Conservation (phyloP, 805 yeast species). For the Barnettozyma botsteinii region DNA sequence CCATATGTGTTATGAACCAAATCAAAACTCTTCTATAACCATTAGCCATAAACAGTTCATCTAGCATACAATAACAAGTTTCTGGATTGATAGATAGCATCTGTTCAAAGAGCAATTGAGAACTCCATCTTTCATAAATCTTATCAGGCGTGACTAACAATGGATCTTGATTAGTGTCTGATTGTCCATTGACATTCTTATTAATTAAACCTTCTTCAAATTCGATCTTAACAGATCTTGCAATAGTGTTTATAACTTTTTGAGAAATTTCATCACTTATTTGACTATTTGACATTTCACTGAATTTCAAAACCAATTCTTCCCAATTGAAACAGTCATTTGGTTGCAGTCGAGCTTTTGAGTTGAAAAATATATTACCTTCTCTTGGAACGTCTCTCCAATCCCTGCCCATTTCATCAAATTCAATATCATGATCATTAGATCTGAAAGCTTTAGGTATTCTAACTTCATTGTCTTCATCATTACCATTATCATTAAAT, state of each 20-base stretch:
- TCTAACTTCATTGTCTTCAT: constrained; percentile 3
- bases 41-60: constrained; percentile 64
- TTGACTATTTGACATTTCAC: constrained; percentile 25
- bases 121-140: constrained; percentile 42
- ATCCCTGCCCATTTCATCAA: constrained; percentile 58
- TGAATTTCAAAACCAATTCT: constrained; percentile 22
- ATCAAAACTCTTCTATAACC: constrained; percentile 60
- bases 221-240: constrained; percentile 45
- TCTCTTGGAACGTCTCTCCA: constrained; percentile 72
- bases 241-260: constrained; percentile 41
- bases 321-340: constrained; percentile 18
- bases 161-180: neutral
- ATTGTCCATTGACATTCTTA: constrained; percentile 3
- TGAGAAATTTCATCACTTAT: constrained; percentile 30
- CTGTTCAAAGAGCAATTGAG: constrained; percentile 43
- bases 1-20: constrained; percentile 62
- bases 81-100: constrained; percentile 46
- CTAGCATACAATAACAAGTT: constrained; percentile 50
- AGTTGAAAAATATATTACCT: constrained; percentile 36
- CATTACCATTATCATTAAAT: too few species aligned
- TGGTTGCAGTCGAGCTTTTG: constrained; percentile 14
- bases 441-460: constrained; percentile 33
- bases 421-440: constrained; percentile 32
- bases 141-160: constrained; percentile 41
- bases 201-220: constrained; percentile 29